Evolutionary conservation across 805 yeast genomes (phyloP).

Genomic region (Starmera quercuum): DNA sequence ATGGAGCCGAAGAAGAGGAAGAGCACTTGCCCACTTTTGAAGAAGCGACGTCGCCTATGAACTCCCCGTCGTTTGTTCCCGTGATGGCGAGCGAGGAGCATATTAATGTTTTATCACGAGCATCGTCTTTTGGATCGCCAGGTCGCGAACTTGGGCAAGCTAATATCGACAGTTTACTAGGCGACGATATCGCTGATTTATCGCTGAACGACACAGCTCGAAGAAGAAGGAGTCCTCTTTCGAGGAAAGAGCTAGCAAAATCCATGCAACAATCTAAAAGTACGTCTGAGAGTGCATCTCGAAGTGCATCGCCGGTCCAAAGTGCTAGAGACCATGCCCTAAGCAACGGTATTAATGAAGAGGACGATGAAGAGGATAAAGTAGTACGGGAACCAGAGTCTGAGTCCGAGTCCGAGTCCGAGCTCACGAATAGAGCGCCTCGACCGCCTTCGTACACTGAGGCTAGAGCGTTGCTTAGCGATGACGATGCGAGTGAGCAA

Average conservation of each 20-base stretch:
- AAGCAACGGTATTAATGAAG: too few species aligned
- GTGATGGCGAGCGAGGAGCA: constrained; percentile 11
- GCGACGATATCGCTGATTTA: background rate
- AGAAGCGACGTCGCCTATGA: constrained; percentile 49
- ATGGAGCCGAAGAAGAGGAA: constrained; percentile 6
- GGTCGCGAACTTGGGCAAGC: too few species aligned
- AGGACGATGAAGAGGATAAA: too few species aligned
- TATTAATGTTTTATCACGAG: constrained; percentile 11
- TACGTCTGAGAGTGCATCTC: too few species aligned
- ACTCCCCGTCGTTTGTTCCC: constrained; percentile 17
- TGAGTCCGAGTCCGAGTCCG: too few species aligned
- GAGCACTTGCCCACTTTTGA: constrained; percentile 51
- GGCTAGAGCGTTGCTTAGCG: constrained; percentile 17
- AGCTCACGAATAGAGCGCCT: too few species aligned
- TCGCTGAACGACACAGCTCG: background rate
- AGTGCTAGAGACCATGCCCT: too few species aligned
- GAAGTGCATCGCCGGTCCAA: too few species aligned
- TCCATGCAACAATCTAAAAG: too few species aligned
- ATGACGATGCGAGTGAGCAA: too few species aligned
- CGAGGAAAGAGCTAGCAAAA: too few species aligned
- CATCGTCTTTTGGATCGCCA: constrained; percentile 12
- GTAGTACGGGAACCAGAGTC: too few species aligned
- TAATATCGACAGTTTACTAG: background rate
- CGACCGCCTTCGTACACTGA: constrained; percentile 31
- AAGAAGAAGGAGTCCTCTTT: constrained; percentile 1